phyloP scores from a whole-genome alignment of 257 asterid genomes.

The Rehmannia glutinosa region DNA sequence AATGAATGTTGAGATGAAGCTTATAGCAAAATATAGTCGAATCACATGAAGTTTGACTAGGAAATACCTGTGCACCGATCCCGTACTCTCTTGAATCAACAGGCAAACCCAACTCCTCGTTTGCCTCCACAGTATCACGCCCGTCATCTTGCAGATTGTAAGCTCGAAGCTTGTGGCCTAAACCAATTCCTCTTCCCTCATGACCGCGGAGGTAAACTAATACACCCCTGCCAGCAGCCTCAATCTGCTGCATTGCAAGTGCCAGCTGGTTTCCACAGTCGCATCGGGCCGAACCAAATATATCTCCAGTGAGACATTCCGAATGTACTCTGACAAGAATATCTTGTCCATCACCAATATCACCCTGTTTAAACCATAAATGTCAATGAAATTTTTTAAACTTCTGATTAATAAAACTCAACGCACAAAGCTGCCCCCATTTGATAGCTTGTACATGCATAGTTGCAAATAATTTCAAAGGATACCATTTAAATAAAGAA shows the following conservation, averaged over 20 bases:
- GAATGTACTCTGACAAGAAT: conserved; percentile 94
- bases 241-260: conserved; percentile 90
- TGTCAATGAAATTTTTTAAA: neutral
- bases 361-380: conserved; percentile 57
- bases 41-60: neutral
- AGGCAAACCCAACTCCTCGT: conserved; percentile 93
- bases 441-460: too few relatives aligned
- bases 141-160: conserved; percentile 94
- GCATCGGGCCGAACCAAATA: conserved; percentile 95
- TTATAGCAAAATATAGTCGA: neutral
- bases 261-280: conserved; percentile 93
- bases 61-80: conserved; percentile 93
- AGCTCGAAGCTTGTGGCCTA: conserved; percentile 96
- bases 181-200: conserved; percentile 95
- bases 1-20: neutral
- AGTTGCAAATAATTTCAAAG: too few relatives aligned
- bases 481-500: too few relatives aligned
- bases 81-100: conserved; percentile 98
- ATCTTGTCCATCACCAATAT: conserved; percentile 83
- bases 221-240: conserved; percentile 89
- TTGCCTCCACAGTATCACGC: conserved; percentile 93
- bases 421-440: too few relatives aligned
- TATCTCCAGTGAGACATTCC: conserved; percentile 96
- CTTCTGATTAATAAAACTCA: too few relatives aligned
- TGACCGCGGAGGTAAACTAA: conserved; percentile 96